Evolutionary conservation across 495 filamentous ascomycete species (phyloP).

Genomic region (Neurospora sp.): DNA sequence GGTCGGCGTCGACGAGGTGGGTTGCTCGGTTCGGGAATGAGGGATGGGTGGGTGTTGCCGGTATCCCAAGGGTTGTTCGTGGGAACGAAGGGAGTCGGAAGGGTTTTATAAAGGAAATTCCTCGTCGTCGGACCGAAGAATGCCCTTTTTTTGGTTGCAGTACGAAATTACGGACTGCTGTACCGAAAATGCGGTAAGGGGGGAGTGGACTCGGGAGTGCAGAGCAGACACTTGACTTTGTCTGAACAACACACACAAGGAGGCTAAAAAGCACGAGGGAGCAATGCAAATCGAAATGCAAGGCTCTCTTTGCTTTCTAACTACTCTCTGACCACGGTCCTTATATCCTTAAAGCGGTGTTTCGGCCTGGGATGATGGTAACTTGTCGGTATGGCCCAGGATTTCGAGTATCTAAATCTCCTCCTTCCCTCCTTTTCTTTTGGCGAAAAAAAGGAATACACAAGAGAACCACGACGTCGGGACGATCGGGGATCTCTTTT

Average conservation of each 20-base stretch:
- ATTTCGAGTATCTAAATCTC: slow-evolving; percentile 23
- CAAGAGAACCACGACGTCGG: slow-evolving; percentile 6
- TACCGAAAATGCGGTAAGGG: background rate
- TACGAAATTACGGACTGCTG: background rate
- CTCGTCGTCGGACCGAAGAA: slow-evolving; percentile 31
- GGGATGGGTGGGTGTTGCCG: slow-evolving; percentile 3
- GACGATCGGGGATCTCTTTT: slow-evolving; percentile 1
- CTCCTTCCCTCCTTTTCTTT: slow-evolving; percentile 33
- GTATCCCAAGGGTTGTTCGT: slow-evolving; percentile 2
- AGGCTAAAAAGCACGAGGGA: background rate
- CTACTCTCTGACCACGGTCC: slow-evolving; percentile 8
- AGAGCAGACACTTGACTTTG: background rate
- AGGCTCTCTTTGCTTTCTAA: background rate
- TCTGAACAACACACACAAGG: background rate
- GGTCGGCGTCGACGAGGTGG: slow-evolving; percentile 7
- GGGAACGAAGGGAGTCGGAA: slow-evolving; percentile 23
- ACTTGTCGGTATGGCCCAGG: slow-evolving; percentile 22
- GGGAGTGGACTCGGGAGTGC: background rate
- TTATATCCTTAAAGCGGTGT: slow-evolving; percentile 10
- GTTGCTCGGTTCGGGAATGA: slow-evolving; percentile 4
- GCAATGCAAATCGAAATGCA: slow-evolving; percentile 1
- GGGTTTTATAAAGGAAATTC: slow-evolving; percentile 12
- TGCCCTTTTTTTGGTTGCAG: slow-evolving; percentile 7
- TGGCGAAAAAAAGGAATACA: slow-evolving; percentile 22
- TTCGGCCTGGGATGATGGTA: slow-evolving; percentile 8